A percentile compares a stretch with the other conserved stretches of the same genome.
phyloP scores from a whole-genome alignment of 257 asterid genomes.

The Petrea volubilis region DNA sequence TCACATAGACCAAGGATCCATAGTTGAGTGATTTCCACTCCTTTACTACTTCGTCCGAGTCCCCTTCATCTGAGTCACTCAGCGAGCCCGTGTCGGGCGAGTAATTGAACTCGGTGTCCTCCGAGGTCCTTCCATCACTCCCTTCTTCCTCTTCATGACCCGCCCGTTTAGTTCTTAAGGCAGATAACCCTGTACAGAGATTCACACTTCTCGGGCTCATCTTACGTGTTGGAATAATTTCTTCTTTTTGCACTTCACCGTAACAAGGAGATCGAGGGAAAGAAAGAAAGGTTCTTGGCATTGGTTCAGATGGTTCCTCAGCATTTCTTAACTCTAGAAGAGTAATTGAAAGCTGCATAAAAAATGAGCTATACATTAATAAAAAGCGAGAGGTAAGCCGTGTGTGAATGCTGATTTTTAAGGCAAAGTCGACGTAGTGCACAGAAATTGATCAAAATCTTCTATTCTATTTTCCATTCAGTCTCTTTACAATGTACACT shows the following conservation, averaged over 20 bases:
- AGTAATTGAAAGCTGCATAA: constrained; percentile 53
- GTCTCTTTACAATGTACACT: too few species aligned
- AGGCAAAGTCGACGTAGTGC: too few species aligned
- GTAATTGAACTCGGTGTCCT: constrained; percentile 40
- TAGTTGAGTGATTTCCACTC: constrained; percentile 58
- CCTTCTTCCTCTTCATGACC: constrained; percentile 55
- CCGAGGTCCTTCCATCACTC: constrained; percentile 64
- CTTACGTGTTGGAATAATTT: constrained; percentile 32
- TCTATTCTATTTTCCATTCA: too few species aligned
- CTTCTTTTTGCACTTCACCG: constrained; percentile 50
- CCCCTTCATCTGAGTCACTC: constrained; percentile 43
- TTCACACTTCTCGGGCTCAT: constrained; percentile 45
- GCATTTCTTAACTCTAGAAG: constrained; percentile 43
- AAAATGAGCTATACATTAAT: not conserved
- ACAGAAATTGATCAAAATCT: too few species aligned
- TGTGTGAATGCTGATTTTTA: too few species aligned
- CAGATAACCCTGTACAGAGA: constrained; percentile 44
- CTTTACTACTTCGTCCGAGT: constrained; percentile 37
- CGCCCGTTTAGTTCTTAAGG: constrained; percentile 40
- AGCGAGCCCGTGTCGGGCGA: constrained; percentile 52
- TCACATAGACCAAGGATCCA: constrained; percentile 63
- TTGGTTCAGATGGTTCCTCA: constrained; percentile 42
- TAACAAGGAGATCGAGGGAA: constrained; percentile 53
- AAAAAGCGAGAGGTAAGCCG: too few species aligned
- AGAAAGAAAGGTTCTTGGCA: constrained; percentile 32